These are phyloP conservation scores for Acanthamoeba triangularis DNA, from an alignment of 208 protist genomes.

Conservation along the genomic window DNA sequence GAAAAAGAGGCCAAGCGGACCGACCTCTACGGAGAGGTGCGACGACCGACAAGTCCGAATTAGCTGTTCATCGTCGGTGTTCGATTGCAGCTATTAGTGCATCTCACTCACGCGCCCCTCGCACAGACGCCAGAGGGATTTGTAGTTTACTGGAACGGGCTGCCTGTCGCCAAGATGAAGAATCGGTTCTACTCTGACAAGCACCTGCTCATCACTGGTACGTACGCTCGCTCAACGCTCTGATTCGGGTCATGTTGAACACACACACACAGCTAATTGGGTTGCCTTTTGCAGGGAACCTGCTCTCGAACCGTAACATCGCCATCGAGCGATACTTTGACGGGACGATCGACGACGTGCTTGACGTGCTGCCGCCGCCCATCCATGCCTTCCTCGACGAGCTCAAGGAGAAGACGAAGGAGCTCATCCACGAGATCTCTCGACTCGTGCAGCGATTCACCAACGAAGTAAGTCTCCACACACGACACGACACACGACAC, in stretches of 20 bases:
- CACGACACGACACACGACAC: neutral
- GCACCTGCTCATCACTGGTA: constrained; percentile 58
- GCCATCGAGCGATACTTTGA: constrained; percentile 66
- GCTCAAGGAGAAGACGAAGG: constrained; percentile 60
- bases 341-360: constrained; percentile 68
- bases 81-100: neutral
- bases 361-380: constrained; percentile 16
- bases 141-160: constrained; percentile 35
- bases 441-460: neutral
- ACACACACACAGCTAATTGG: neutral
- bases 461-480: neutral
- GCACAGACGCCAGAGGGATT: constrained; percentile 56
- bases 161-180: constrained; percentile 70
- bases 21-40: constrained; percentile 63
- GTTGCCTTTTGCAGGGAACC: neutral
- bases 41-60: too few species aligned
- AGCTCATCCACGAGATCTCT: constrained; percentile 23
- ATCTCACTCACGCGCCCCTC: neutral
- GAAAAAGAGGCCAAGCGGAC: constrained; percentile 65
- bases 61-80: too few species aligned
- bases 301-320: constrained; percentile 72
- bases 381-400: constrained; percentile 39
- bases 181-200: constrained; percentile 54
- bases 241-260: neutral
- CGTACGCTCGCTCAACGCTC: neutral